These are phyloP conservation scores for Symbiodinium pilosum DNA, from an alignment of 73 alveolate species.

Conservation along the genomic window DNA sequence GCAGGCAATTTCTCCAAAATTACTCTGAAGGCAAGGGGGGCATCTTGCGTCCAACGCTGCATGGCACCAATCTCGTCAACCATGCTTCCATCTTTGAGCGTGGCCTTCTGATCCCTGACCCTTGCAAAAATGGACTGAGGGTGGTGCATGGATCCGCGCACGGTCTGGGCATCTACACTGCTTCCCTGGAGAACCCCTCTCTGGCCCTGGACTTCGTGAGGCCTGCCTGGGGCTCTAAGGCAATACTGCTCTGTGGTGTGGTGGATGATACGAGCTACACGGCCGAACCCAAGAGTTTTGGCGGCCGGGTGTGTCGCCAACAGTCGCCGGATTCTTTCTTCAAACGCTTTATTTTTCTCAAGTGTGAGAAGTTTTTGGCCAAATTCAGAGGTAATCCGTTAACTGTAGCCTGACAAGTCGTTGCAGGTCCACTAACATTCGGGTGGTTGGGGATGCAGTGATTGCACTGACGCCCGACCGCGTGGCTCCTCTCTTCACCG, in stretches of 20 bases:
- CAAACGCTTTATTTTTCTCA: too few relatives aligned
- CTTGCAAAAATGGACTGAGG: not conserved
- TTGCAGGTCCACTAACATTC: constrained; percentile 11
- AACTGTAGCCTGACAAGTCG: too few relatives aligned
- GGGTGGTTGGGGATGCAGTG: constrained; percentile 8
- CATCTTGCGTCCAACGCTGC: not conserved
- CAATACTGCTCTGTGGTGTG: constrained; percentile 5
- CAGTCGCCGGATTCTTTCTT: too few relatives aligned
- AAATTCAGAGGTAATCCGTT: too few relatives aligned
- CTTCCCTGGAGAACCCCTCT: not conserved
- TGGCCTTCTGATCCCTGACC: constrained; percentile 10
- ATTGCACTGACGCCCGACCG: constrained; percentile 9
- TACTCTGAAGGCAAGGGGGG: not conserved
- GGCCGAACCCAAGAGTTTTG: not conserved
- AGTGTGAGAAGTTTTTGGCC: too few relatives aligned
- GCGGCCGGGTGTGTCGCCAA: not conserved
- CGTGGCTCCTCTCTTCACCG: constrained; percentile 19
- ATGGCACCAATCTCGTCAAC: constrained; percentile 20
- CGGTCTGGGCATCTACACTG: not conserved
- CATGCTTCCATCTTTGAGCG: not conserved
- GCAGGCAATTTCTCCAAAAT: not conserved
- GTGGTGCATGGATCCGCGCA: not conserved
- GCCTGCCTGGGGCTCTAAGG: not conserved
- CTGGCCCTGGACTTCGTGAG: not conserved
- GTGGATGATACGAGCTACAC: not conserved